Conservation (phyloP, 352 stramenopile genomes). For the Pythium utonaiense region DNA sequence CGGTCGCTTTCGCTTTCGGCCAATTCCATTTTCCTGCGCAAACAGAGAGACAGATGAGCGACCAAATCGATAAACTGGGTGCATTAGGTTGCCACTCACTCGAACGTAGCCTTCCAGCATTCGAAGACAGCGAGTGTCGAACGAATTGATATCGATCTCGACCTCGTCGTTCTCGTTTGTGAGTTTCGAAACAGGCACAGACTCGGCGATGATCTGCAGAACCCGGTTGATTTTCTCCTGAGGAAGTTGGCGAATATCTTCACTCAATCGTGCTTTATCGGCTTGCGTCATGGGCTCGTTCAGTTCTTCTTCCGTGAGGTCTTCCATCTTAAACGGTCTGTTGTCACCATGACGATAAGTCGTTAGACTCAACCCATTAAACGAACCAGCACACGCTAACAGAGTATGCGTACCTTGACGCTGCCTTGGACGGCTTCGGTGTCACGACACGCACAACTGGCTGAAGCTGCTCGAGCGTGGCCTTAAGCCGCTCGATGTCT, state of each 20-base stretch:
- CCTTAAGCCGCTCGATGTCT: constrained; percentile 86
- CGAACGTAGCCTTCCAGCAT: constrained; percentile 89
- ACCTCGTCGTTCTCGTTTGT: constrained; percentile 85
- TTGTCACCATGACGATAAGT: neutral
- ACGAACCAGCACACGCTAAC: neutral
- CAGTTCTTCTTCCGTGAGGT: constrained; percentile 85
- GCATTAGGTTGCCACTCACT: constrained; percentile 39
- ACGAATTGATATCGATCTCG: constrained; percentile 88
- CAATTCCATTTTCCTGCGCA: constrained; percentile 82
- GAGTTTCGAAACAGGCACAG: constrained; percentile 78
- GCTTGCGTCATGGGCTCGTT: constrained; percentile 84
- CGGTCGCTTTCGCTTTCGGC: constrained; percentile 78
- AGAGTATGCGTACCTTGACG: constrained; percentile 41
- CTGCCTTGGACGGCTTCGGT: constrained; percentile 48
- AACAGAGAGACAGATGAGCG: neutral
- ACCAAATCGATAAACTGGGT: constrained; percentile 1
- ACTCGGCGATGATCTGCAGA: constrained; percentile 86
- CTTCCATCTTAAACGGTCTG: constrained; percentile 87
- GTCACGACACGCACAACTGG: constrained; percentile 40
- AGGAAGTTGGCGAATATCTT: constrained; percentile 75
- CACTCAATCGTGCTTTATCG: constrained; percentile 78
- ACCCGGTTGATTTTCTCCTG: constrained; percentile 88
- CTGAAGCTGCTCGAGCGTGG: constrained; percentile 80
- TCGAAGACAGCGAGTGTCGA: constrained; percentile 80
- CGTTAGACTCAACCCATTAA: neutral